Conservation (phyloP, 345 rosid species). For the Nephelium lappaceum region DNA sequence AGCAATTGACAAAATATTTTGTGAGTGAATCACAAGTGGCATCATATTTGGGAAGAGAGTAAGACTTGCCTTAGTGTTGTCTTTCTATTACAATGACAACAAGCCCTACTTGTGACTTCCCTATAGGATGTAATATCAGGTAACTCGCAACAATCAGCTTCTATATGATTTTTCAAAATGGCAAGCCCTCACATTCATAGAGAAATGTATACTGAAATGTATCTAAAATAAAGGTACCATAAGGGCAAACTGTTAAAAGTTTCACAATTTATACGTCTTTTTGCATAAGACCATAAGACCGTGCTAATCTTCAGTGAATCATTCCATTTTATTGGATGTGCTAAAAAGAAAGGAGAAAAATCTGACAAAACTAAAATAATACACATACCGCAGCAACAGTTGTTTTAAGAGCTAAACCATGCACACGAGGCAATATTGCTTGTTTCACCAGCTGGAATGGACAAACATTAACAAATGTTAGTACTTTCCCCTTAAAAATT, state of each 20-base stretch:
- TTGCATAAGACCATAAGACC: background rate
- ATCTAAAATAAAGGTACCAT: background rate
- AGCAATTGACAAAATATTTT: background rate
- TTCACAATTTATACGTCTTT: background rate
- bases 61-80: background rate
- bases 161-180: background rate
- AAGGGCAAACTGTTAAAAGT: background rate
- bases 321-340: background rate
- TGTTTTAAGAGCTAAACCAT: conserved; percentile 93
- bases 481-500: background rate
- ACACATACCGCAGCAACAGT: conserved; percentile 93
- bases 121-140: background rate
- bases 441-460: conserved; percentile 78
- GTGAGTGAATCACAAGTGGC: background rate
- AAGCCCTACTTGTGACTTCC: background rate
- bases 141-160: background rate
- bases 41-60: background rate
- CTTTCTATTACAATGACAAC: conserved; percentile 6
- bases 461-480: conserved; percentile 18
- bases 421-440: conserved; percentile 93
- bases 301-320: background rate
- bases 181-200: background rate
- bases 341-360: background rate
- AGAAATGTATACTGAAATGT: background rate
- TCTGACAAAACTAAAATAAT: background rate